Evolutionary conservation across 2,329 filamentous ascomycete genomes (phyloP).

Genomic region (Penicillium sp.): DNA sequence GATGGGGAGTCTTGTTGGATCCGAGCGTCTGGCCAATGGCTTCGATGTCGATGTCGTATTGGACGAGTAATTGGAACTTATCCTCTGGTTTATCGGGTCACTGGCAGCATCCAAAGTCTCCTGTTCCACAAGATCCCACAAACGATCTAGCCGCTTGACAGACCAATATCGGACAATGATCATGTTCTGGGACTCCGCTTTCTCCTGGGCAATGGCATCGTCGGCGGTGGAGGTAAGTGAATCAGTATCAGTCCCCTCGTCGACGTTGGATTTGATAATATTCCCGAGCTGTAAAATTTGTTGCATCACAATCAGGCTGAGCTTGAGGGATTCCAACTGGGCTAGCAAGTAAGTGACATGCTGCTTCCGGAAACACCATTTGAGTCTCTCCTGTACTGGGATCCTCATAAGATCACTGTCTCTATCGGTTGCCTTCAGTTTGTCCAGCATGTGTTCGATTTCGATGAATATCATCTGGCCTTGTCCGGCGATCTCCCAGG

Average conservation of each 20-base stretch:
- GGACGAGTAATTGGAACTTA: conserved; percentile 16
- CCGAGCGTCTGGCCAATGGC: conserved; percentile 14
- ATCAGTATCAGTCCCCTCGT: not conserved
- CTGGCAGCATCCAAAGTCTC: conserved; percentile 32
- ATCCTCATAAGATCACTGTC: conserved; percentile 25
- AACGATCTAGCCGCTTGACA: conserved; percentile 34
- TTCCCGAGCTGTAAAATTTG: conserved; percentile 40
- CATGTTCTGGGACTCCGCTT: conserved; percentile 44
- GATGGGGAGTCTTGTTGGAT: conserved; percentile 26
- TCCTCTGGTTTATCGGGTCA: conserved; percentile 18
- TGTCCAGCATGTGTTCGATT: conserved; percentile 42
- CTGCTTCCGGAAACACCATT: conserved; percentile 43
- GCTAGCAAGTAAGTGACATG: conserved; percentile 43
- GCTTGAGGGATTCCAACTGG: conserved; percentile 41
- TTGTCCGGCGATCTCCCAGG: conserved; percentile 40
- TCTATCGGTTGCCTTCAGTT: conserved; percentile 28
- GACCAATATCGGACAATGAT: conserved; percentile 46
- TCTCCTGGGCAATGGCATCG: conserved; percentile 39
- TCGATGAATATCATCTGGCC: conserved; percentile 41
- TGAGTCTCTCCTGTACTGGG: conserved; percentile 37
- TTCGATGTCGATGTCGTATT: conserved; percentile 12
- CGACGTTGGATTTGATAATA: conserved; percentile 30
- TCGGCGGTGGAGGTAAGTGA: conserved; percentile 18
- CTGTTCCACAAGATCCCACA: conserved; percentile 37
- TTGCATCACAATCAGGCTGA: conserved; percentile 41